phyloP scores from a whole-genome alignment of 2,329 filamentous ascomycete genomes.

The Amphichorda felina region DNA sequence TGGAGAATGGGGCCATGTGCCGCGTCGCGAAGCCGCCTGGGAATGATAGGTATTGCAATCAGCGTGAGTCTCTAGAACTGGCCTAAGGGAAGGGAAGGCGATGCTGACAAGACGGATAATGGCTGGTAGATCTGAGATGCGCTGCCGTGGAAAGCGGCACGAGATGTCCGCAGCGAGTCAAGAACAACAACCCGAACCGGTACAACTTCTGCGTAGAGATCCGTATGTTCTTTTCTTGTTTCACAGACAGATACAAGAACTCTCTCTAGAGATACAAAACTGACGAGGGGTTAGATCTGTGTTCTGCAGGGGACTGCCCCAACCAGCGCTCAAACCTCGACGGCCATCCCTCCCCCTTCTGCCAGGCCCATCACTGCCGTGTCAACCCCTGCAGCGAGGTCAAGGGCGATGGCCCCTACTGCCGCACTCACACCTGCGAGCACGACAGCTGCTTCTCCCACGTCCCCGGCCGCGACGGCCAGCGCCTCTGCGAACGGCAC shows the following conservation, averaged over 20 bases:
- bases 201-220: conserved; percentile 12
- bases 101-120: conserved; percentile 1
- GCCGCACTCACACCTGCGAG: conserved; percentile 15
- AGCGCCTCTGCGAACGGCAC: conserved; percentile 16
- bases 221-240: conserved; percentile 6
- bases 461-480: conserved; percentile 4
- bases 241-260: too few relatives aligned
- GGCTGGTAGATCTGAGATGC: conserved; percentile 7
- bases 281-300: too few relatives aligned
- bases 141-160: conserved; percentile 11
- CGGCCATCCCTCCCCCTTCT: conserved; percentile 12
- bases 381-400: conserved; percentile 9
- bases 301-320: conserved; percentile 10
- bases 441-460: conserved; percentile 11
- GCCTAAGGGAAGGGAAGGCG: too few relatives aligned
- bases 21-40: conserved; percentile 9
- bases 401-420: conserved; percentile 9
- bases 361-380: conserved; percentile 15
- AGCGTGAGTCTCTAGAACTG: too few relatives aligned
- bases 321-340: conserved; percentile 8
- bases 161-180: conserved; percentile 10
- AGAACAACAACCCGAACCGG: conserved; percentile 7
- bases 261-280: too few relatives aligned
- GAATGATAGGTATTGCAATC: conserved; percentile 9
- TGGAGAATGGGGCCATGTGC: conserved; percentile 11